Evolutionary conservation across 1,284 basidiomycete species (phyloP).

Genomic region (Apiotrichum porosum): DNA sequence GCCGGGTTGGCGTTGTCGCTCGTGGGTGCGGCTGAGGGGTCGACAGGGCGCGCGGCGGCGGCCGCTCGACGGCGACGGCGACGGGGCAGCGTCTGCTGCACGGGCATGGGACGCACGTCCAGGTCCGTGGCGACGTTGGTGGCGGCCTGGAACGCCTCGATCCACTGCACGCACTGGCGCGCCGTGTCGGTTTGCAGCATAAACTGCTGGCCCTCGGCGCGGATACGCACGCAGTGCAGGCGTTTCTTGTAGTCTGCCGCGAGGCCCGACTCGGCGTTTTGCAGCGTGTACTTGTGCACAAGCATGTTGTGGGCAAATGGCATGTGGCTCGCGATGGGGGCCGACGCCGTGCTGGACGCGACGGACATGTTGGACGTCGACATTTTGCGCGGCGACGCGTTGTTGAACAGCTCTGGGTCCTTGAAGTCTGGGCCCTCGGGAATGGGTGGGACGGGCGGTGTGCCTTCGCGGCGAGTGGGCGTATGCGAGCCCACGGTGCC

Average conservation of each 20-base stretch:
- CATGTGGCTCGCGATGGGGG: constrained; percentile 35
- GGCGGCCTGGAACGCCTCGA: constrained; percentile 90
- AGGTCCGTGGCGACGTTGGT: constrained; percentile 90
- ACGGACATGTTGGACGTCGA: constrained; percentile 4
- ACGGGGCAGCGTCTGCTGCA: constrained; percentile 56
- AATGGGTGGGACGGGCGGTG: constrained; percentile 29
- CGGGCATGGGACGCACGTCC: constrained; percentile 83
- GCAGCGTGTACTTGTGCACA: constrained; percentile 69
- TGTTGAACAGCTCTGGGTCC: constrained; percentile 37
- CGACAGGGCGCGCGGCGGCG: constrained; percentile 2
- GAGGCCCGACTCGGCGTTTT: constrained; percentile 84
- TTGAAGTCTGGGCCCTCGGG: constrained; percentile 23
- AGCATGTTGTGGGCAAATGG: constrained; percentile 48
- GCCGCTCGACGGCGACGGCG: constrained; percentile 37
- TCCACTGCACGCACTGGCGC: constrained; percentile 85
- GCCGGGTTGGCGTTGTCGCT: constrained; percentile 13
- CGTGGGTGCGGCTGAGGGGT: constrained; percentile 1
- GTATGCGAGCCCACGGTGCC: constrained; percentile 3
- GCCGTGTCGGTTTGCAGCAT: constrained; percentile 85
- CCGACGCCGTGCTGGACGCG: constrained; percentile 14
- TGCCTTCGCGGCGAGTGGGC: not conserved
- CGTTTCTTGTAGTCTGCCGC: constrained; percentile 94
- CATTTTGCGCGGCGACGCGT: constrained; percentile 1
- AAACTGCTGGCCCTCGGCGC: constrained; percentile 95
- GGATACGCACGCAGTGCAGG: constrained; percentile 87